phyloP scores from a whole-genome alignment of 2,329 filamentous ascomycete species.

The Venturiaceae sp. region DNA sequence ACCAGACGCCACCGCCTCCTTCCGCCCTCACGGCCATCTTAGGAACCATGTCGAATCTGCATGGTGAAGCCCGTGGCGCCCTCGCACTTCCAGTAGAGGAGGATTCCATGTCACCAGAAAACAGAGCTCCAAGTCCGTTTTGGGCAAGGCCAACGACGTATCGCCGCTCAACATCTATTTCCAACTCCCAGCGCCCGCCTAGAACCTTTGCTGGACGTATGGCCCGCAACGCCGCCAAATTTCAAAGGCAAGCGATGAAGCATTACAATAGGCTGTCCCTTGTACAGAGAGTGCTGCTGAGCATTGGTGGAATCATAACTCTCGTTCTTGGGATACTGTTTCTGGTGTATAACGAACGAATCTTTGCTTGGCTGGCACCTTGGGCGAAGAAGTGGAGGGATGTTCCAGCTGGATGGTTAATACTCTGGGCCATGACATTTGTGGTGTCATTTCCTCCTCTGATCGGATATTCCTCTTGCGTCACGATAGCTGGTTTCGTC shows the following conservation, averaged over 20 bases:
- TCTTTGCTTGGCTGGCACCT: slow-evolving; percentile 68
- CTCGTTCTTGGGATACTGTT: slow-evolving; percentile 55
- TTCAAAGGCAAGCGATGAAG: slow-evolving; percentile 18
- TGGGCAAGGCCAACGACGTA: slow-evolving; percentile 5
- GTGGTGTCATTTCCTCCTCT: slow-evolving; percentile 75
- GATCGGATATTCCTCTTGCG: slow-evolving; percentile 74
- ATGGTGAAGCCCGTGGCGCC: slow-evolving; percentile 4
- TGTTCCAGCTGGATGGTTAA: slow-evolving; percentile 58
- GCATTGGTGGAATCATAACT: slow-evolving; percentile 39
- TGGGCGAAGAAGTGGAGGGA: slow-evolving; percentile 68
- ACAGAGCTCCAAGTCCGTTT: background rate
- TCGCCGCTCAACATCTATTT: slow-evolving; percentile 1
- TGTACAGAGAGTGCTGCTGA: slow-evolving; percentile 52
- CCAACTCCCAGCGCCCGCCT: slow-evolving; percentile 5
- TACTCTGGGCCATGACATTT: slow-evolving; percentile 69
- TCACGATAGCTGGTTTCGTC: slow-evolving; percentile 60
- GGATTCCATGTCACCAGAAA: background rate
- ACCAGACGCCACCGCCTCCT: background rate
- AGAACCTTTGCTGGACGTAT: slow-evolving; percentile 3
- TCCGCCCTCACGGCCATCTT: background rate
- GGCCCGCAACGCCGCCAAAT: slow-evolving; percentile 17
- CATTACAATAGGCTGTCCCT: slow-evolving; percentile 43
- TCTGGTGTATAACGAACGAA: slow-evolving; percentile 66
- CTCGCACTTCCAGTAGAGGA: slow-evolving; percentile 6
- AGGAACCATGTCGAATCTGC: background rate